phyloP scores from a whole-genome alignment of 768 basidiomycete genomes.

The Boletus tomentosulus region DNA sequence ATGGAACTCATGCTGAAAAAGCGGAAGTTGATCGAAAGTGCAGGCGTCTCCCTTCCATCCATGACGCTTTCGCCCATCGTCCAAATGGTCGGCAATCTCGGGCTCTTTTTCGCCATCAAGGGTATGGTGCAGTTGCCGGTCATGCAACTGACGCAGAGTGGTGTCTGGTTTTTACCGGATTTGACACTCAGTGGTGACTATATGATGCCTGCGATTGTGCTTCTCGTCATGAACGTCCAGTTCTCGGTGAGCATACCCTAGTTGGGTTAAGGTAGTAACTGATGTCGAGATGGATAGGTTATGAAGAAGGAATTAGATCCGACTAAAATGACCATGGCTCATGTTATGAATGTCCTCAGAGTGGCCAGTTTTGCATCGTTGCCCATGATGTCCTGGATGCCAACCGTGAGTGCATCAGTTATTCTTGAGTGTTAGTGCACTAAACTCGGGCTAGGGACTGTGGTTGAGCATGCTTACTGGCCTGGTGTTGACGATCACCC shows the following conservation, averaged over 20 bases:
- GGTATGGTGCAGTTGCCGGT: conserved; percentile 68
- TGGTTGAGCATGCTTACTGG: conserved; percentile 56
- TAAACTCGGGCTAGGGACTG: conserved; percentile 41
- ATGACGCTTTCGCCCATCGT: conserved; percentile 55
- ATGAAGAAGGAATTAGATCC: conserved; percentile 54
- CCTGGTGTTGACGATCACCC: conserved; percentile 41
- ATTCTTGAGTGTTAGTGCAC: background rate
- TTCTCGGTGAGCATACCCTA: conserved; percentile 49
- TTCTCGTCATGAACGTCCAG: conserved; percentile 62
- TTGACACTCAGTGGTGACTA: conserved; percentile 79
- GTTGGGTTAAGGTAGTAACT: background rate
- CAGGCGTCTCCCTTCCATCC: conserved; percentile 58
- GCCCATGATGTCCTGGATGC: conserved; percentile 54
- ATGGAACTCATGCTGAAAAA: conserved; percentile 45
- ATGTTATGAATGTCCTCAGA: conserved; percentile 65
- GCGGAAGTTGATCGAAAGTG: conserved; percentile 52
- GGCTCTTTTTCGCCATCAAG: conserved; percentile 80
- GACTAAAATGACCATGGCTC: conserved; percentile 51
- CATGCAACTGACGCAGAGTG: conserved; percentile 71
- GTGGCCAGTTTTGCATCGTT: conserved; percentile 49
- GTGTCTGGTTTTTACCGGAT: conserved; percentile 69
- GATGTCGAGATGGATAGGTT: conserved; percentile 25
- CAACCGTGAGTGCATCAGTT: conserved; percentile 51
- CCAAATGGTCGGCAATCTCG: conserved; percentile 74
- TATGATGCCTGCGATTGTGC: conserved; percentile 59